Conservation (phyloP, 2,329 filamentous ascomycete genomes). For the Diplodia mutila region DNA sequence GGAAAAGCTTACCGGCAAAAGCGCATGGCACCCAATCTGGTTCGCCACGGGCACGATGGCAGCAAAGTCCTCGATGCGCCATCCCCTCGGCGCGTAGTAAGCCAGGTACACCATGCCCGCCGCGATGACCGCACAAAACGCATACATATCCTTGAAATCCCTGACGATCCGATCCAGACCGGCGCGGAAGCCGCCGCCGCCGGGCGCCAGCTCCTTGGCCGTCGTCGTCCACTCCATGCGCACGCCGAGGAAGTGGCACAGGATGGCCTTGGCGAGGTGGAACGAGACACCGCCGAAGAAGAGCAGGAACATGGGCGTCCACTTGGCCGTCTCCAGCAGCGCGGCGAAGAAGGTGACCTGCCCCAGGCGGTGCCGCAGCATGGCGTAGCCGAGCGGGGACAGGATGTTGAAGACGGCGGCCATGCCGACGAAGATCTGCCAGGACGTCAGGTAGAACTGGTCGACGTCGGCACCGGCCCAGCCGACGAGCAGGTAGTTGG, state of each 20-base stretch:
- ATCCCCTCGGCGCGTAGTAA: conserved; percentile 26
- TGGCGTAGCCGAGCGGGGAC: conserved; percentile 25
- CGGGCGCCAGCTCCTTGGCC: conserved; percentile 18
- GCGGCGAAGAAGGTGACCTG: conserved; percentile 26
- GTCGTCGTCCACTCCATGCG: conserved; percentile 25
- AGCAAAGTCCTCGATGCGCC: conserved; percentile 26
- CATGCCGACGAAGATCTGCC: conserved; percentile 27
- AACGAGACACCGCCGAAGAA: conserved; percentile 30
- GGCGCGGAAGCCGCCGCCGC: neutral
- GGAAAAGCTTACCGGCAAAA: conserved; percentile 25
- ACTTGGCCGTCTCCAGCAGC: conserved; percentile 27
- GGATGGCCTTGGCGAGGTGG: conserved; percentile 27
- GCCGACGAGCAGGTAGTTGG: conserved; percentile 29
- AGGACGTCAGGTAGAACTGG: conserved; percentile 28
- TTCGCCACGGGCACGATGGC: conserved; percentile 27
- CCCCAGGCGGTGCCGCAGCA: conserved; percentile 28
- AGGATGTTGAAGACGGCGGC: conserved; percentile 28
- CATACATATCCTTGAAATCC: conserved; percentile 20
- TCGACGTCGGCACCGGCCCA: conserved; percentile 27
- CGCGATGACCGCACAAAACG: neutral
- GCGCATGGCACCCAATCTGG: conserved; percentile 26
- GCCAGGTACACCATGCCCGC: conserved; percentile 27
- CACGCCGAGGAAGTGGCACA: conserved; percentile 27
- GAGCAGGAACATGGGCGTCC: conserved; percentile 29
- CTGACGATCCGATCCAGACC: conserved; percentile 6